Evolutionary conservation across 2,329 filamentous ascomycete genomes (phyloP).

Genomic region (Penicillium paneum): DNA sequence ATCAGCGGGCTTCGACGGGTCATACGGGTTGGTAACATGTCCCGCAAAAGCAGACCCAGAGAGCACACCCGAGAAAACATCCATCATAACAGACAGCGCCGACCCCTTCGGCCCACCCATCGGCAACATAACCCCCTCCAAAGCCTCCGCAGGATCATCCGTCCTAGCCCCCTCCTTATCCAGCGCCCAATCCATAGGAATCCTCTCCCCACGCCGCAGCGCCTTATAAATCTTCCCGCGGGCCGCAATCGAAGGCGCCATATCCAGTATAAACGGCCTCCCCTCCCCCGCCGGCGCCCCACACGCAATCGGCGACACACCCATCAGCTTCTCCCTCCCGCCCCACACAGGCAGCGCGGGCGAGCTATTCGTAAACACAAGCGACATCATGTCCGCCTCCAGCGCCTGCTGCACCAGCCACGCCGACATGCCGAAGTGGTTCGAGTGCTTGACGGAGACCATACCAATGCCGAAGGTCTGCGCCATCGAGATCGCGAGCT

Average conservation of each 20-base stretch:
- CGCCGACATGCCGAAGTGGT: constrained; percentile 80
- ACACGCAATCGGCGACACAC: constrained; percentile 69
- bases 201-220: constrained; percentile 41
- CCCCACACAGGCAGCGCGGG: constrained; percentile 71
- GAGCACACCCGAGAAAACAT: constrained; percentile 75
- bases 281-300: constrained; percentile 65
- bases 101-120: constrained; percentile 84
- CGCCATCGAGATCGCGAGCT: constrained; percentile 64
- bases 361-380: constrained; percentile 69
- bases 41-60: constrained; percentile 77
- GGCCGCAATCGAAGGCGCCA: constrained; percentile 47
- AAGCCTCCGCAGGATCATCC: constrained; percentile 66
- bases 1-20: constrained; percentile 64
- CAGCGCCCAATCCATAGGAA: constrained; percentile 64
- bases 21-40: constrained; percentile 72
- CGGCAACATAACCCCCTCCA: constrained; percentile 77
- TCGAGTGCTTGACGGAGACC: constrained; percentile 70
- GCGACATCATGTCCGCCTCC: constrained; percentile 66
- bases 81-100: constrained; percentile 78
- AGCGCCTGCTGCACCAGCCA: constrained; percentile 77
- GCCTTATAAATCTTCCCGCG: constrained; percentile 49
- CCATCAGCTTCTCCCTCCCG: constrained; percentile 65
- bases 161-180: constrained; percentile 68
- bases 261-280: constrained; percentile 55
- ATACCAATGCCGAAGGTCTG: constrained; percentile 67